Percentiles rank a stretch among this genome's conserved stretches.
Evolutionary conservation across 768 basidiomycete species (phyloP).

Genomic region (Coprinopsis sp.): DNA sequence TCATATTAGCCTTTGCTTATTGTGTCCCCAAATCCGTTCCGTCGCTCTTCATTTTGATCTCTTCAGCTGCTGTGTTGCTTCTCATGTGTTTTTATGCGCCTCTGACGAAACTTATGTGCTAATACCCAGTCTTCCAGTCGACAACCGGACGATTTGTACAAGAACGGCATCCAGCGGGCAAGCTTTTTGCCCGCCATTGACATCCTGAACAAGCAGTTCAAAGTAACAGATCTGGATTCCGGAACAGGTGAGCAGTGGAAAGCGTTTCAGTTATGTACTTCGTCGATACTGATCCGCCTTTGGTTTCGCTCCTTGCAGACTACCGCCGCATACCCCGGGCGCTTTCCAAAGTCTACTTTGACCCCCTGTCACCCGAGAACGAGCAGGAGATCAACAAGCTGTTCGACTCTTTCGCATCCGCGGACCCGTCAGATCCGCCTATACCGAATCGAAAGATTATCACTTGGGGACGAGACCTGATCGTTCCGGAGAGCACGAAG

Average conservation of each 20-base stretch:
- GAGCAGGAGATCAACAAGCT: slow-evolving; percentile 72
- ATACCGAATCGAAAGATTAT: slow-evolving; percentile 58
- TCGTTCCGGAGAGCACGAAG: slow-evolving; percentile 74
- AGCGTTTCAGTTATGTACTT: slow-evolving; percentile 2
- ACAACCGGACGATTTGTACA: slow-evolving; percentile 95
- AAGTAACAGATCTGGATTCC: slow-evolving; percentile 92
- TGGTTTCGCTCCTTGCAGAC: slow-evolving; percentile 43
- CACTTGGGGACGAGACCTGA: slow-evolving; percentile 88
- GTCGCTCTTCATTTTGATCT: no score
- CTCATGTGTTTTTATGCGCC: background rate
- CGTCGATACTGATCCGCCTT: slow-evolving; percentile 2
- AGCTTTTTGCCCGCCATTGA: slow-evolving; percentile 96
- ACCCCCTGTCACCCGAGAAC: slow-evolving; percentile 68
- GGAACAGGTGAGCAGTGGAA: slow-evolving; percentile 62
- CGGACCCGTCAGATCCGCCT: slow-evolving; percentile 50
- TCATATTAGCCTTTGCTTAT: no score
- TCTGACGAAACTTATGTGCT: slow-evolving; percentile 3
- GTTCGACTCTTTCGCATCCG: slow-evolving; percentile 66
- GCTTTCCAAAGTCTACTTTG: slow-evolving; percentile 90
- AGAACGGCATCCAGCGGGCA: slow-evolving; percentile 95
- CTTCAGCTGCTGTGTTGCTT: background rate
- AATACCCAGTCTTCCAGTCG: slow-evolving; percentile 52
- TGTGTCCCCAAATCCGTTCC: no score
- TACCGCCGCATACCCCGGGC: slow-evolving; percentile 92
- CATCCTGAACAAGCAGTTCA: slow-evolving; percentile 80